These are phyloP conservation scores for Aspergillus sp. DNA, from an alignment of 2,329 filamentous ascomycete genomes.

Conservation along the genomic window DNA sequence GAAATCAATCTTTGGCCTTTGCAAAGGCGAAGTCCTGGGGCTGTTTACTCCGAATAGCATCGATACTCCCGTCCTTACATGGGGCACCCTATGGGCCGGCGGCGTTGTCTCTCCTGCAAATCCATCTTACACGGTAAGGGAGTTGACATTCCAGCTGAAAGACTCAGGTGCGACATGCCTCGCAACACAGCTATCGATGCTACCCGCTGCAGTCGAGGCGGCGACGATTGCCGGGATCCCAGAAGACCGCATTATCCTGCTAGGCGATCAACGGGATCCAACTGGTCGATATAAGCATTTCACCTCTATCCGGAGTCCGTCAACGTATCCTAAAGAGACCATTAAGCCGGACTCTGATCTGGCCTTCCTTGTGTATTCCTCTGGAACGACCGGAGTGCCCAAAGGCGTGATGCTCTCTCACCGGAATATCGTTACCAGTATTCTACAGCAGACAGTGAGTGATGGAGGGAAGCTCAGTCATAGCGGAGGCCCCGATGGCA, in stretches of 20 bases:
- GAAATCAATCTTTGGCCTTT: constrained; percentile 71
- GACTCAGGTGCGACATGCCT: constrained; percentile 74
- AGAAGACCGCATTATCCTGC: constrained; percentile 69
- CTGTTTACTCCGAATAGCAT: constrained; percentile 85
- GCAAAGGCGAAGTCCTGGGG: constrained; percentile 77
- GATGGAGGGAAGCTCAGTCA: constrained; percentile 60
- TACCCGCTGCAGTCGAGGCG: constrained; percentile 66
- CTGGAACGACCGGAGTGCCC: constrained; percentile 84
- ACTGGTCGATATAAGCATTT: constrained; percentile 67
- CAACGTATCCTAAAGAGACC: constrained; percentile 56
- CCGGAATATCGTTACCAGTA: constrained; percentile 76
- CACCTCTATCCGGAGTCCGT: constrained; percentile 55
- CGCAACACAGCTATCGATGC: constrained; percentile 68
- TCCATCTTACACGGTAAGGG: constrained; percentile 78
- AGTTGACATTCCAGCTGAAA: constrained; percentile 80
- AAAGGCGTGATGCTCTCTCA: constrained; percentile 91
- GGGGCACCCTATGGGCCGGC: constrained; percentile 80
- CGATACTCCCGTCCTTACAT: constrained; percentile 74
- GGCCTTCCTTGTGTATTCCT: constrained; percentile 83
- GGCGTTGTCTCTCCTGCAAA: constrained; percentile 83
- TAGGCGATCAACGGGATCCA: constrained; percentile 64
- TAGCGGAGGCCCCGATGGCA: constrained; percentile 58
- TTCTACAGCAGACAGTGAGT: constrained; percentile 54
- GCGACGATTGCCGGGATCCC: constrained; percentile 69
- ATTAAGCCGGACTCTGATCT: constrained; percentile 69